These are phyloP conservation scores for Pleodorina starrii DNA, from an alignment of 139 green algal species.

Conservation along the genomic window DNA sequence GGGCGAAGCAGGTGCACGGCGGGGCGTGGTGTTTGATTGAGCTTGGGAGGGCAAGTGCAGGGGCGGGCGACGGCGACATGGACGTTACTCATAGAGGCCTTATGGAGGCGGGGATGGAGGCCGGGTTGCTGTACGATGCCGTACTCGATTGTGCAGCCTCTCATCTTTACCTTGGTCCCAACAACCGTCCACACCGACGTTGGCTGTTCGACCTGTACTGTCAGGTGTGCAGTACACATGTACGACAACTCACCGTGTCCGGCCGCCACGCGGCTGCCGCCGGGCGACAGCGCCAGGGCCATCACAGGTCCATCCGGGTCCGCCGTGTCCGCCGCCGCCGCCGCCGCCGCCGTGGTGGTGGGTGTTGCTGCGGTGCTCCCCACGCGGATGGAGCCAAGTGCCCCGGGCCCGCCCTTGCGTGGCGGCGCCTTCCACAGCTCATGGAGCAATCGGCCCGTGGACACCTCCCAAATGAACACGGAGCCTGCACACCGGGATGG, in stretches of 20 bases:
- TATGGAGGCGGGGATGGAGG: too few relatives aligned
- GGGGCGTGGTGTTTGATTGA: too few relatives aligned
- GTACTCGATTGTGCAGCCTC: too few relatives aligned
- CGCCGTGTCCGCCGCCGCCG: background rate
- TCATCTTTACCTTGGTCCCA: too few relatives aligned
- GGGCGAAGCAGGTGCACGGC: too few relatives aligned
- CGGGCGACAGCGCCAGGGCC: conserved; percentile 28
- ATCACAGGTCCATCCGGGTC: conserved; percentile 25
- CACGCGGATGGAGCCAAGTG: background rate
- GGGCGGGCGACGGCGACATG: too few relatives aligned
- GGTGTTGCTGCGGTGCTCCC: background rate
- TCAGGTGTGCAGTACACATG: too few relatives aligned
- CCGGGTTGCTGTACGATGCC: too few relatives aligned
- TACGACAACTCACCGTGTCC: conserved; percentile 38
- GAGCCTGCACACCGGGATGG: background rate
- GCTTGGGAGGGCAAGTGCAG: too few relatives aligned
- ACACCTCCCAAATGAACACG: conserved; percentile 35
- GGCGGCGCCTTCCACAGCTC: background rate
- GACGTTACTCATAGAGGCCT: too few relatives aligned
- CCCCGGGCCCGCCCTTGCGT: background rate
- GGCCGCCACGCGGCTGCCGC: background rate
- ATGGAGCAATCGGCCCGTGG: conserved; percentile 8
- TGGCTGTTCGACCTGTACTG: too few relatives aligned
- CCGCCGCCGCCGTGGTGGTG: background rate
- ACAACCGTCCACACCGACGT: too few relatives aligned